phyloP scores from a whole-genome alignment of 441 rosid genomes.

The Mallotus repandus region DNA sequence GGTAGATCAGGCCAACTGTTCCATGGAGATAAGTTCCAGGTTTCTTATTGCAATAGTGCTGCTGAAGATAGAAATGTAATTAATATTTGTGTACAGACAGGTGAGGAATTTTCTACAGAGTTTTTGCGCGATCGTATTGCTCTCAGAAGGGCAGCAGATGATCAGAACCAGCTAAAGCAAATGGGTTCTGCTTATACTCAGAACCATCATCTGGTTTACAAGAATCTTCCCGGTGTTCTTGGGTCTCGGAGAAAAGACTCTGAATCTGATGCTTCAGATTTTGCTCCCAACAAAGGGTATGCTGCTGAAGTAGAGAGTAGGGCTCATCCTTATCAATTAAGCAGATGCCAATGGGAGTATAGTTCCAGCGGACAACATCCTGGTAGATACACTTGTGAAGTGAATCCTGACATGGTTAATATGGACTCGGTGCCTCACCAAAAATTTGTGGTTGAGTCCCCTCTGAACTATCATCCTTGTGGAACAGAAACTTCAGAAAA shows the following conservation, averaged over 20 bases:
- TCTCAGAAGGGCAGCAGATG: slow-evolving; percentile 36
- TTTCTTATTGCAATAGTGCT: slow-evolving; percentile 18
- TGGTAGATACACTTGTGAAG: slow-evolving; percentile 46
- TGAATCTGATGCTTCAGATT: slow-evolving; percentile 40
- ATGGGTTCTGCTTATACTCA: slow-evolving; percentile 27
- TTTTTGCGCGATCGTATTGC: slow-evolving; percentile 73
- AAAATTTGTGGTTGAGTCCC: slow-evolving; percentile 35
- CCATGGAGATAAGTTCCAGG: slow-evolving; percentile 31
- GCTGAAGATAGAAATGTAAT: slow-evolving; percentile 29
- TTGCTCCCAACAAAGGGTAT: slow-evolving; percentile 40
- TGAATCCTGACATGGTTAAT: slow-evolving; percentile 42
- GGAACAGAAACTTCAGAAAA: slow-evolving; percentile 35
- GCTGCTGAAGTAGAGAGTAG: slow-evolving; percentile 40
- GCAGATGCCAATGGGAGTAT: slow-evolving; percentile 48
- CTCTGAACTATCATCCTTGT: slow-evolving; percentile 35
- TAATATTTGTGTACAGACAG: slow-evolving; percentile 62
- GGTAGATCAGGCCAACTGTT: slow-evolving; percentile 38
- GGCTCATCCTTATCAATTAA: slow-evolving; percentile 38
- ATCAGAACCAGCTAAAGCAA: slow-evolving; percentile 17
- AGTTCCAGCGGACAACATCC: slow-evolving; percentile 48
- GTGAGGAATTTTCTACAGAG: slow-evolving; percentile 87
- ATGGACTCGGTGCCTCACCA: slow-evolving; percentile 28
- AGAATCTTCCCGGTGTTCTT: slow-evolving; percentile 40
- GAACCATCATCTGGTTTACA: slow-evolving; percentile 37
- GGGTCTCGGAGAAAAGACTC: slow-evolving; percentile 41